Conservation (phyloP, 2,329 filamentous ascomycete genomes). For the Immersiporthe knoxdaviesiana region DNA sequence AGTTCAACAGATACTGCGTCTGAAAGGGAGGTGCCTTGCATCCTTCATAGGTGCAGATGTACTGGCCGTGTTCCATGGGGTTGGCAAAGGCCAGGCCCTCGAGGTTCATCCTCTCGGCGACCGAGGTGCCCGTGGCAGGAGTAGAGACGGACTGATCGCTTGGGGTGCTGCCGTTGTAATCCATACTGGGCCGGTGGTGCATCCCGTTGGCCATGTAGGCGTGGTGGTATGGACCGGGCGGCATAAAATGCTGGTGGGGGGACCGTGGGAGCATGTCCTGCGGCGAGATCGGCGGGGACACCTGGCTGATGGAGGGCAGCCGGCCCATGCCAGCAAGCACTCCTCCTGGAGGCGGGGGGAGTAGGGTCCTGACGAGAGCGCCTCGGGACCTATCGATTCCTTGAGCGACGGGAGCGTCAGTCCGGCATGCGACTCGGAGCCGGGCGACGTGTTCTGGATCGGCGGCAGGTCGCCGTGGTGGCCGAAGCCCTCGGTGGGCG, state of each 20-base stretch:
- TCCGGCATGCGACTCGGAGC: constrained; percentile 42
- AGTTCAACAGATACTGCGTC: constrained; percentile 77
- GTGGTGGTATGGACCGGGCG: constrained; percentile 45
- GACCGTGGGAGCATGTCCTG: constrained; percentile 53
- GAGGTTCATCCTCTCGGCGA: constrained; percentile 60
- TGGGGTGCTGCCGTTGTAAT: constrained; percentile 50
- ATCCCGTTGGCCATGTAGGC: constrained; percentile 36
- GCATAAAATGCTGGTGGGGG: constrained; percentile 47
- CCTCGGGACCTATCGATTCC: constrained; percentile 38
- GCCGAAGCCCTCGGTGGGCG: constrained; percentile 30
- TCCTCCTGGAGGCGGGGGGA: constrained; percentile 40
- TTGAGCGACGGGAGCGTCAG: constrained; percentile 45
- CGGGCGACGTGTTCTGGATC: constrained; percentile 44
- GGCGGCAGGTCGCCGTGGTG: constrained; percentile 36
- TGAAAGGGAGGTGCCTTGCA: constrained; percentile 77
- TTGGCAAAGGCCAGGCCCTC: constrained; percentile 49
- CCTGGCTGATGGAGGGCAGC: constrained; percentile 42
- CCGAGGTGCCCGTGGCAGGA: constrained; percentile 44
- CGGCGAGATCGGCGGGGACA: constrained; percentile 55
- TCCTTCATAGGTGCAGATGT: constrained; percentile 61
- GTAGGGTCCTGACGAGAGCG: constrained; percentile 30
- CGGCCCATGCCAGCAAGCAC: constrained; percentile 36
- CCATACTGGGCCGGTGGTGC: constrained; percentile 43
- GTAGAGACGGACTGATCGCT: constrained; percentile 50
- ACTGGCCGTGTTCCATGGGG: constrained; percentile 52